Conservation (phyloP, 2,329 filamentous ascomycete species). For the Sclerotinia sclerotiorum region DNA sequence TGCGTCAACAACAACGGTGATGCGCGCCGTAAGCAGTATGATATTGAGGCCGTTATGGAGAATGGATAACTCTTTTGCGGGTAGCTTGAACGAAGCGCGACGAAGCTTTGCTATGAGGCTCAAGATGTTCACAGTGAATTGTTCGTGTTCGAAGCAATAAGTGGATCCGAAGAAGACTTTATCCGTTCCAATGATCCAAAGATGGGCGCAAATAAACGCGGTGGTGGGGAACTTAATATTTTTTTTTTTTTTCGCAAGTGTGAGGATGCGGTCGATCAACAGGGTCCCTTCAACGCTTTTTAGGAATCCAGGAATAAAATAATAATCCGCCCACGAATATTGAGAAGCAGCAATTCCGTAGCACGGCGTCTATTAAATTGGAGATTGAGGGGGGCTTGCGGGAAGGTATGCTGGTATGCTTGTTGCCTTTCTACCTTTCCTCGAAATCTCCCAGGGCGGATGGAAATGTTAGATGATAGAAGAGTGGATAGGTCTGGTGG, state of each 20-base stretch:
- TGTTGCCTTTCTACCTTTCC: slow-evolving; percentile 16
- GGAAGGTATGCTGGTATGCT: slow-evolving; percentile 20
- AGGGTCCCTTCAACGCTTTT: slow-evolving; percentile 21
- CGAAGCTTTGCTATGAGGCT: slow-evolving; percentile 19
- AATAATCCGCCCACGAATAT: slow-evolving; percentile 18
- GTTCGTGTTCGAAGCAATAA: slow-evolving; percentile 25
- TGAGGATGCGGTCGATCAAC: slow-evolving; percentile 21
- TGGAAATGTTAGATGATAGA: slow-evolving; percentile 1
- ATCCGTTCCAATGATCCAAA: slow-evolving; percentile 23
- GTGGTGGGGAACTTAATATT: slow-evolving; percentile 19
- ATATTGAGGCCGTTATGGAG: slow-evolving; percentile 15
- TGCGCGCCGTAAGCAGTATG: slow-evolving; percentile 11
- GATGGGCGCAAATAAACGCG: slow-evolving; percentile 24
- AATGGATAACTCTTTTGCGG: slow-evolving; percentile 11
- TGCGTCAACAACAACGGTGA: not conserved
- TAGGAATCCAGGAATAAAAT: not conserved
- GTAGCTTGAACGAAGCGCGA: slow-evolving; percentile 21
- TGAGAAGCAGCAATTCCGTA: slow-evolving; percentile 8
- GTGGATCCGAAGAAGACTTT: slow-evolving; percentile 24
- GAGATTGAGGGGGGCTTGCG: slow-evolving; percentile 20
- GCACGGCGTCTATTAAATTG: slow-evolving; percentile 24
- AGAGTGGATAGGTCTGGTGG: slow-evolving; percentile 15
- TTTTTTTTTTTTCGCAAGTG: slow-evolving; percentile 17
- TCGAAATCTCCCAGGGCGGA: slow-evolving; percentile 12
- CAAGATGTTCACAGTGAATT: slow-evolving; percentile 23